These are phyloP conservation scores for Jacaranda mimosifolia DNA, from an alignment of 257 asterid species.

Conservation along the genomic window DNA sequence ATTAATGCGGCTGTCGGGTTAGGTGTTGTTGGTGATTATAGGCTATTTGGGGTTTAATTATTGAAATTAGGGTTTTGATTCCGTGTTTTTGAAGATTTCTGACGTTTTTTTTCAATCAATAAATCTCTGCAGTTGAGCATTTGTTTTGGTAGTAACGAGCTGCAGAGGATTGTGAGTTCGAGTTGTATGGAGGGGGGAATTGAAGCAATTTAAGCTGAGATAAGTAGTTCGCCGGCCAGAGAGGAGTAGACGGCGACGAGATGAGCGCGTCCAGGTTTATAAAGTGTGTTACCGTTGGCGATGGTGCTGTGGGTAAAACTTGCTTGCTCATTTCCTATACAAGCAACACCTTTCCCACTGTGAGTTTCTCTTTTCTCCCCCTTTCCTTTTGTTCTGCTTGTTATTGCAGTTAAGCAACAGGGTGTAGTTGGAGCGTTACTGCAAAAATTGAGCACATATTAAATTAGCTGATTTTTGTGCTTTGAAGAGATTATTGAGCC, in stretches of 20 bases:
- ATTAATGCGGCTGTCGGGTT: conserved; percentile 40
- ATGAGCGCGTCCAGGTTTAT: conserved; percentile 76
- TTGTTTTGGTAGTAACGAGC: background rate
- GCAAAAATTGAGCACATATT: too few species aligned
- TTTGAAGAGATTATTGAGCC: background rate
- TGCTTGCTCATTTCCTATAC: conserved; percentile 74
- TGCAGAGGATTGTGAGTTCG: conserved; percentile 22
- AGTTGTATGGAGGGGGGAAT: conserved; percentile 1
- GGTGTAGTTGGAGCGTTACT: background rate
- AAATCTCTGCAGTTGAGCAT: conserved; percentile 30
- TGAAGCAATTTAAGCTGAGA: conserved; percentile 21
- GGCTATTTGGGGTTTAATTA: conserved; percentile 21
- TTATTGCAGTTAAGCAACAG: background rate
- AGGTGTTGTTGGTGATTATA: conserved; percentile 34
- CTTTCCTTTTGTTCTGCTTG: background rate
- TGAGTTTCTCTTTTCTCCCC: conserved; percentile 38
- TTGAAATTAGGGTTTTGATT: conserved; percentile 37
- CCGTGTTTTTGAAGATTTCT: conserved; percentile 27
- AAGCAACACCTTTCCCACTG: conserved; percentile 72
- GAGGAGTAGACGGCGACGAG: conserved; percentile 35
- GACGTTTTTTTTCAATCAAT: background rate
- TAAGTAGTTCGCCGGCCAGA: conserved; percentile 33
- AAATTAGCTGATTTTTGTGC: too few species aligned
- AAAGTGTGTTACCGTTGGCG: conserved; percentile 75
- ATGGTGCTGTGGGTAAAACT: conserved; percentile 79